phyloP scores from a whole-genome alignment of 2,329 filamentous ascomycete genomes.

The Colletotrichum salicis region DNA sequence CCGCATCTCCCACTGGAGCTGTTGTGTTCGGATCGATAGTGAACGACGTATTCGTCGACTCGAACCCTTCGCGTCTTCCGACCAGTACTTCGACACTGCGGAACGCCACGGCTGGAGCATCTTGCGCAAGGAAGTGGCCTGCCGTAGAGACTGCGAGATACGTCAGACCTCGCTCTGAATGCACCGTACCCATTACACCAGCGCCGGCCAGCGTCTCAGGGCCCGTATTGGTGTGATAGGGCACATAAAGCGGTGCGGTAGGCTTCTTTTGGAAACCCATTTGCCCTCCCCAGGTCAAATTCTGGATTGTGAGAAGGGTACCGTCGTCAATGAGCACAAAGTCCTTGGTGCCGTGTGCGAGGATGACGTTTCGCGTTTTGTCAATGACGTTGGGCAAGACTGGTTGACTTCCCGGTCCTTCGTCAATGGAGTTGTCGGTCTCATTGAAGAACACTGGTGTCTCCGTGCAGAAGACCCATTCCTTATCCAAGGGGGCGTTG shows the following conservation, averaged over 20 bases:
- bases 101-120: slow-evolving; percentile 74
- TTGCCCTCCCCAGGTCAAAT: slow-evolving; percentile 81
- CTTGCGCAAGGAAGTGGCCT: slow-evolving; percentile 78
- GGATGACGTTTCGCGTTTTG: slow-evolving; percentile 75
- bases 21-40: slow-evolving; percentile 37
- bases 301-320: slow-evolving; percentile 78
- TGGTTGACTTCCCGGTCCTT: slow-evolving; percentile 60
- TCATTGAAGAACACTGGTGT: slow-evolving; percentile 49
- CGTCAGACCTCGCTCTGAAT: slow-evolving; percentile 81
- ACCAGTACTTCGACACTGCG: slow-evolving; percentile 80
- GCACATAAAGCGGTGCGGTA: slow-evolving; percentile 73
- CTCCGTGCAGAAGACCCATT: slow-evolving; percentile 56
- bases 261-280: slow-evolving; percentile 76
- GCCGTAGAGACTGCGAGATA: slow-evolving; percentile 71
- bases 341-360: slow-evolving; percentile 78
- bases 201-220: slow-evolving; percentile 58
- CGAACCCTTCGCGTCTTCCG: slow-evolving; percentile 71
- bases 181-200: slow-evolving; percentile 75
- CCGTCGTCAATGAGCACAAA: slow-evolving; percentile 75
- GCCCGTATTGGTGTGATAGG: slow-evolving; percentile 57
- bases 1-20: neutral
- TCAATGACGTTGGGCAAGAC: slow-evolving; percentile 79
- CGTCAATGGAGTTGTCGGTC: slow-evolving; percentile 58
- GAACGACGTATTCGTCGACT: slow-evolving; percentile 50
- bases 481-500: slow-evolving; percentile 64